Conservation (phyloP, 768 basidiomycete species). For the Lactarius akahatsu region DNA sequence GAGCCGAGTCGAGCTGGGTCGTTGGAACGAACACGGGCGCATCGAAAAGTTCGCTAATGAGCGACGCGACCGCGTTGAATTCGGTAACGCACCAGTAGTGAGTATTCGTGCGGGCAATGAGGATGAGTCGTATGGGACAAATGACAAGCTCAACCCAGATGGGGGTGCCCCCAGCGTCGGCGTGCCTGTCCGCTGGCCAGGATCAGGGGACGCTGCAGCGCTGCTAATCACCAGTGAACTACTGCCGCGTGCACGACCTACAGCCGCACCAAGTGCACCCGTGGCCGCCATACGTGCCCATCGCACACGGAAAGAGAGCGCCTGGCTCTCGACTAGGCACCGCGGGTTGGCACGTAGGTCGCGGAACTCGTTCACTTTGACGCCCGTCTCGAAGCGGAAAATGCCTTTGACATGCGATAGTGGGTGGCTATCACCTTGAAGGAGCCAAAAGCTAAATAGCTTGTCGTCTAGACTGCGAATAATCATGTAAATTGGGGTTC, state of each 20-base stretch:
- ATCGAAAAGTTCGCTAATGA: constrained; percentile 82
- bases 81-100: constrained; percentile 77
- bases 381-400: too few relatives aligned
- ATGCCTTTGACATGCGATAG: too few relatives aligned
- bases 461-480: too few relatives aligned
- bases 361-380: too few relatives aligned
- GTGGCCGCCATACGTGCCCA: constrained; percentile 73
- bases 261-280: constrained; percentile 56
- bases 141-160: constrained; percentile 43
- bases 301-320: constrained; percentile 77
- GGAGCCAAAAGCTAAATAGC: too few relatives aligned
- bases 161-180: constrained; percentile 23
- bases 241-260: constrained; percentile 36
- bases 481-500: constrained; percentile 10
- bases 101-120: constrained; percentile 66
- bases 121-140: constrained; percentile 75
- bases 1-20: constrained; percentile 76
- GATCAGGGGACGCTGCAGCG: constrained; percentile 24
- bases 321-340: constrained; percentile 79
- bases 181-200: constrained; percentile 27
- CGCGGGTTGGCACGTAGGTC: too few relatives aligned
- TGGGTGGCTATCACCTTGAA: too few relatives aligned
- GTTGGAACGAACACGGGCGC: constrained; percentile 72
- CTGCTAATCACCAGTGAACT: constrained; percentile 33
- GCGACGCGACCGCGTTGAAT: constrained; percentile 72